Conservation (phyloP, 176 grass and related monocot species). For the Aechmea fasciata region DNA sequence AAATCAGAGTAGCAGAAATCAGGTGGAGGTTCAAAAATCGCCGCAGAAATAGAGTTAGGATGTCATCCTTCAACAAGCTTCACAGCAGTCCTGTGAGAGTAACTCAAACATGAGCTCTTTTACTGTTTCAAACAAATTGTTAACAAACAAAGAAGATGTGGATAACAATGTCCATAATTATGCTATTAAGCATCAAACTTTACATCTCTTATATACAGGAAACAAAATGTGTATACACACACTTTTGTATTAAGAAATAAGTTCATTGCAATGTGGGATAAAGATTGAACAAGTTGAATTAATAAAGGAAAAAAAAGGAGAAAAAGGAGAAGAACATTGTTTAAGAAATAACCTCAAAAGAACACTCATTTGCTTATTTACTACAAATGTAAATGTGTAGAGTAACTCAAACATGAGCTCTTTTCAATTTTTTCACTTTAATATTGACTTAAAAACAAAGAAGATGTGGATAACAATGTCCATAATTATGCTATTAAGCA, state of each 20-base stretch:
- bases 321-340: too few species aligned
- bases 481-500: too few species aligned
- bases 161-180: neutral
- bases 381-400: too few species aligned
- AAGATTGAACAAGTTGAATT: neutral
- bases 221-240: too few species aligned
- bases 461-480: too few species aligned
- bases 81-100: conserved; percentile 52
- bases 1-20: neutral
- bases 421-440: too few species aligned
- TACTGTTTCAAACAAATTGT: neutral
- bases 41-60: conserved; percentile 18
- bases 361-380: too few species aligned
- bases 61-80: conserved; percentile 90
- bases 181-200: neutral
- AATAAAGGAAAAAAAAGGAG: neutral
- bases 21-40: conserved; percentile 9
- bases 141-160: neutral
- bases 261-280: conserved; percentile 2
- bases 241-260: neutral
- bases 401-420: too few species aligned
- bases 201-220: too few species aligned
- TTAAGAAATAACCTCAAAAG: too few species aligned
- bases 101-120: neutral
- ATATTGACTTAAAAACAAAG: too few species aligned